These are phyloP conservation scores for Aphanomyces stellatus DNA, from an alignment of 352 stramenopile genomes.

Conservation along the genomic window DNA sequence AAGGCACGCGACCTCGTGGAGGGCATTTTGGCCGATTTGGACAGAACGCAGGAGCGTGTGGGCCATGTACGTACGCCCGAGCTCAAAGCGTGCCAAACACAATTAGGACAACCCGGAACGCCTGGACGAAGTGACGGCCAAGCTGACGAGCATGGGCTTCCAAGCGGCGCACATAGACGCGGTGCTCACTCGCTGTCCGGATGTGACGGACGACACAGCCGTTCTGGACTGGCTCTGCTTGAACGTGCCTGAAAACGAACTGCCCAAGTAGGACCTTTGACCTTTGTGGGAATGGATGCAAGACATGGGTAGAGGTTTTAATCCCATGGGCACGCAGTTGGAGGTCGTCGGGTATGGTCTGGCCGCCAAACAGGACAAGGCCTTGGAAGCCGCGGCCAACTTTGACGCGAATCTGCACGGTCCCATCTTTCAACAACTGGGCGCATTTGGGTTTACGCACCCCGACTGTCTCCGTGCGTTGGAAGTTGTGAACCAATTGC, in stretches of 20 bases:
- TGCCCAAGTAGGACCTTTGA: constrained; percentile 37
- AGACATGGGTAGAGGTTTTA: constrained; percentile 46
- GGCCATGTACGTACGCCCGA: background rate
- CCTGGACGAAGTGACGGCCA: constrained; percentile 21
- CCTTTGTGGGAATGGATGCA: background rate
- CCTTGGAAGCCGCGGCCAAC: background rate
- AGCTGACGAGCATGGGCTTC: constrained; percentile 56
- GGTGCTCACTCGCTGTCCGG: constrained; percentile 29
- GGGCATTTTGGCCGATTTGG: constrained; percentile 50
- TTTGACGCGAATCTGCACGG: constrained; percentile 4
- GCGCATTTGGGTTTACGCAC: constrained; percentile 55
- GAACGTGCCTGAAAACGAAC: constrained; percentile 57
- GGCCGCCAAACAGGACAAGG: constrained; percentile 4
- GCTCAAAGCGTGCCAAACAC: constrained; percentile 29
- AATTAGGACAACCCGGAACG: constrained; percentile 24
- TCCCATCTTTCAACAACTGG: constrained; percentile 57
- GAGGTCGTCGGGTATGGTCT: constrained; percentile 53
- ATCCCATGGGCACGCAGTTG: constrained; percentile 82
- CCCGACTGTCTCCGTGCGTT: constrained; percentile 45
- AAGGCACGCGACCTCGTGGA: constrained; percentile 84
- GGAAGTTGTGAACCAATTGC: constrained; percentile 32
- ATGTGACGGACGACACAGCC: constrained; percentile 25
- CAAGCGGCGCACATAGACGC: constrained; percentile 35
- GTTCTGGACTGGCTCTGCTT: constrained; percentile 79
- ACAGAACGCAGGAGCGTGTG: constrained; percentile 20